phyloP scores from a whole-genome alignment of 2,329 filamentous ascomycete genomes.

The Xylariaceae sp. region DNA sequence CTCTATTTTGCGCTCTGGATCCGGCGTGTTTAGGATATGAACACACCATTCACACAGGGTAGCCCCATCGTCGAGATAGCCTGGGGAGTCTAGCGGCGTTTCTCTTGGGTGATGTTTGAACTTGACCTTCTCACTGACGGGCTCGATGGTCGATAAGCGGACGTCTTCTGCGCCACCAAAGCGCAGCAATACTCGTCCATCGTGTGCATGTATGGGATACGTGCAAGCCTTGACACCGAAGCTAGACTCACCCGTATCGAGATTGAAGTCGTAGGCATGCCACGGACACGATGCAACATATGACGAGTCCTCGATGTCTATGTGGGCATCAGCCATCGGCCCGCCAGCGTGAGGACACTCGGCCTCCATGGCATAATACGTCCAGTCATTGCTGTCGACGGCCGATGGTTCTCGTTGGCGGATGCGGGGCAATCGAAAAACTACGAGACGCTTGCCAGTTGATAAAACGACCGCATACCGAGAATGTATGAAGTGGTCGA shows the following conservation, averaged over 20 bases:
- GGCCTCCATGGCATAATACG: slow-evolving; percentile 43
- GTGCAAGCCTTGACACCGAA: slow-evolving; percentile 43
- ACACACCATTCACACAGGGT: slow-evolving; percentile 44
- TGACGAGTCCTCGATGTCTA: slow-evolving; percentile 44
- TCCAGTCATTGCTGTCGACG: slow-evolving; percentile 36
- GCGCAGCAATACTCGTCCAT: slow-evolving; percentile 33
- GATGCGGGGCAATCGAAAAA: slow-evolving; percentile 41
- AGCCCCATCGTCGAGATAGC: slow-evolving; percentile 36
- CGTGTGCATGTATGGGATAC: slow-evolving; percentile 36
- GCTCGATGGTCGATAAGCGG: slow-evolving; percentile 33
- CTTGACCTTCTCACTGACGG: slow-evolving; percentile 41
- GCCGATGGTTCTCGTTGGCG: slow-evolving; percentile 24
- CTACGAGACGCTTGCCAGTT: slow-evolving; percentile 39
- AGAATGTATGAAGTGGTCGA: slow-evolving; percentile 34
- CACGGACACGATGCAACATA: slow-evolving; percentile 43
- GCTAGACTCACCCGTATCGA: slow-evolving; percentile 44
- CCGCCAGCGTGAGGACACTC: slow-evolving; percentile 43
- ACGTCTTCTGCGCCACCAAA: slow-evolving; percentile 26
- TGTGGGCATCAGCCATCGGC: slow-evolving; percentile 40
- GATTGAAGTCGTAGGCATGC: slow-evolving; percentile 46
- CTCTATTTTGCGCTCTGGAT: slow-evolving; percentile 43
- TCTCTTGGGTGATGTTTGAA: slow-evolving; percentile 35
- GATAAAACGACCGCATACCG: slow-evolving; percentile 40
- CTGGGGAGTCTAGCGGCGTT: slow-evolving; percentile 14
- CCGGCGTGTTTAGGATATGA: slow-evolving; percentile 39